phyloP scores from a whole-genome alignment of 2,329 filamentous ascomycete species.

The Ilyonectria destructans region DNA sequence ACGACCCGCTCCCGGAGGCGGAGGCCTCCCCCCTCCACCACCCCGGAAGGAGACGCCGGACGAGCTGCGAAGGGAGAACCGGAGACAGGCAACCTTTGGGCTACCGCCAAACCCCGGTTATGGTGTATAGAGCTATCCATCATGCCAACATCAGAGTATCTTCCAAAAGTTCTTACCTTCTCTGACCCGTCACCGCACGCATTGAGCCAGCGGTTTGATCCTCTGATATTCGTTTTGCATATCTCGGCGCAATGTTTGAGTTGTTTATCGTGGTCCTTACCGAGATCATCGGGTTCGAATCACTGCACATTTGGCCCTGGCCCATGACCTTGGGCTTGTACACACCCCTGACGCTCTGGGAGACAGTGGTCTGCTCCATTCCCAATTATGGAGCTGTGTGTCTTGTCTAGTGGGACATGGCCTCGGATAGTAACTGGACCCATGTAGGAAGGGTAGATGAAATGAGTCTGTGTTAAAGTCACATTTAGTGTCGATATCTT shows the following conservation, averaged over 20 bases:
- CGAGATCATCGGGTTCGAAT: constrained; percentile 43
- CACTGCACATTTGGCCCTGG: constrained; percentile 43
- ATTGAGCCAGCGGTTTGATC: constrained; percentile 39
- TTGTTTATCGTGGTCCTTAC: constrained; percentile 45
- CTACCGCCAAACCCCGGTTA: constrained; percentile 62
- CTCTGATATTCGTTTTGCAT: constrained; percentile 52
- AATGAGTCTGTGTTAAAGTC: constrained; percentile 41
- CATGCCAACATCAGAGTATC: constrained; percentile 18
- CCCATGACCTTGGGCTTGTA: constrained; percentile 29
- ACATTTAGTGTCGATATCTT: neutral
- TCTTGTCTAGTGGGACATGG: constrained; percentile 41
- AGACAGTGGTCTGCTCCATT: constrained; percentile 38
- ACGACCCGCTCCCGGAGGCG: constrained; percentile 73
- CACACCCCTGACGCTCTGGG: constrained; percentile 34
- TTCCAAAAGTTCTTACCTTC: constrained; percentile 37
- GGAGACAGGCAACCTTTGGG: constrained; percentile 70
- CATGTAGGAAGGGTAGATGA: constrained; percentile 47
- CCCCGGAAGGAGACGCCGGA: constrained; percentile 71
- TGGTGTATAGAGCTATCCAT: constrained; percentile 47
- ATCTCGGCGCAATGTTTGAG: constrained; percentile 53
- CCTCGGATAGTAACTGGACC: constrained; percentile 39
- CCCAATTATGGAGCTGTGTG: constrained; percentile 39
- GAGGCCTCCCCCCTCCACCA: constrained; percentile 74
- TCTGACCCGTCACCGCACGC: constrained; percentile 38
- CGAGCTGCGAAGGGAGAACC: constrained; percentile 67